These are phyloP conservation scores for Beauveria medogensis DNA, from an alignment of 2,329 filamentous ascomycete genomes.

Conservation along the genomic window DNA sequence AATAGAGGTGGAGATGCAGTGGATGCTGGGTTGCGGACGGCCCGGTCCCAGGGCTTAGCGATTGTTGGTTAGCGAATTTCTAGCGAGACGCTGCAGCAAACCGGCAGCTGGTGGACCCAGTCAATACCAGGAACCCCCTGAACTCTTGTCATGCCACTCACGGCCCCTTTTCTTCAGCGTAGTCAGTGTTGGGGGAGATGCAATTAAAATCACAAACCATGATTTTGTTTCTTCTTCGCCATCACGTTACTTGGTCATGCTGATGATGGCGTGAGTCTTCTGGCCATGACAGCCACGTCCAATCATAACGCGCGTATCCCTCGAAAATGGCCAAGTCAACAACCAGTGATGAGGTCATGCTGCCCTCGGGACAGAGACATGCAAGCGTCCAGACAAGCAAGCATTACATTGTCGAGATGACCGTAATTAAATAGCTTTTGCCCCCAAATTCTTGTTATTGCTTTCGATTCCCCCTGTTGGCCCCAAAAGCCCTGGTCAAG, in stretches of 20 bases:
- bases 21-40: neutral
- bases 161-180: slow-evolving; percentile 2
- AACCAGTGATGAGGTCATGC: slow-evolving; percentile 9
- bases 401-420: too few relatives aligned
- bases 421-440: neutral
- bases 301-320: neutral
- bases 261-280: neutral
- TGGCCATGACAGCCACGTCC: neutral
- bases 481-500: too few relatives aligned
- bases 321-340: slow-evolving; percentile 3
- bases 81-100: neutral
- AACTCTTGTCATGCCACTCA: neutral
- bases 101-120: neutral
- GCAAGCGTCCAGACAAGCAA: neutral
- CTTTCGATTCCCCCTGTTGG: neutral
- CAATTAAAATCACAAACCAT: neutral
- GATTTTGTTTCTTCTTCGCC: neutral
- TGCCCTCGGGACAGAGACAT: neutral
- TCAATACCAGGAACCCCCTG: neutral
- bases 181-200: neutral
- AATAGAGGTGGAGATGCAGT: neutral
- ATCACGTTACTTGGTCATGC: neutral
- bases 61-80: slow-evolving; percentile 4
- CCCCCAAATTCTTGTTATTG: neutral
- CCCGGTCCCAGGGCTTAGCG: slow-evolving; percentile 9